Base-by-base conservation (phyloP, 106 monocot genomes). In the Xerophyta viscosa region DNA sequence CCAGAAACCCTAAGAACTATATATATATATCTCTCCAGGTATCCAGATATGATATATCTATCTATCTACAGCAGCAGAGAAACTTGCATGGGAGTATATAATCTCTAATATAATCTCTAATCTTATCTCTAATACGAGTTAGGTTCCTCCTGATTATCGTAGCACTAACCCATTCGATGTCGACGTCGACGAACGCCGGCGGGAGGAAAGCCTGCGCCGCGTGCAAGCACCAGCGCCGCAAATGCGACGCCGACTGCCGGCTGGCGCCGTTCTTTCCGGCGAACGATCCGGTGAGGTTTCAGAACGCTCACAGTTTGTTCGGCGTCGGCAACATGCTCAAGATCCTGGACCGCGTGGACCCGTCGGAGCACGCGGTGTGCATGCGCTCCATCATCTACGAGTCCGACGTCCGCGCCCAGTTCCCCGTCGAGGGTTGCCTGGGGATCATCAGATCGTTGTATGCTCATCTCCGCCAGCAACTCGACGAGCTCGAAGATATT, bases 201-300 rank as follows among this genome's bases (percentile, higher is more conserved):
- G 33, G 37, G 27, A 14, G 46, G 37, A 5, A 0, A 27, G 51
- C 13, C 42, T 88, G 87, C 63, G 87, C 82, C 0, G 71, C 82
- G 19, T 88, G 87, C 75, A 88, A 88, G 68, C 65, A 72, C 71
- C 87, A 82, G 54, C 64, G 87, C 8, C 82, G 87, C 50, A 74
- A 69, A 42, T 88, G 87, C 75, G 52, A 47, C 22, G 42, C 65
- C 1, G 65, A 73, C 47, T 88, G 87, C 78, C 22, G 29, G 2
- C 64, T 88, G 3, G 82, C 87, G 18, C 74, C 62, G n/a, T 82
- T 65, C 71, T 88, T 88, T 66, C 87, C 87, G 20, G 77, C 87
- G 15, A 65, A 72, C 14, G 44, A 48, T 17, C 69, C 61, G 6
- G 37, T 20, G n/a, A 55, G 65, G 14, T 87, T 87, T 57, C 59